Percentiles rank a stretch among this genome's conserved stretches.
Evolutionary conservation across 495 filamentous ascomycete genomes (phyloP).

Genomic region (Penicillium subrubescens): DNA sequence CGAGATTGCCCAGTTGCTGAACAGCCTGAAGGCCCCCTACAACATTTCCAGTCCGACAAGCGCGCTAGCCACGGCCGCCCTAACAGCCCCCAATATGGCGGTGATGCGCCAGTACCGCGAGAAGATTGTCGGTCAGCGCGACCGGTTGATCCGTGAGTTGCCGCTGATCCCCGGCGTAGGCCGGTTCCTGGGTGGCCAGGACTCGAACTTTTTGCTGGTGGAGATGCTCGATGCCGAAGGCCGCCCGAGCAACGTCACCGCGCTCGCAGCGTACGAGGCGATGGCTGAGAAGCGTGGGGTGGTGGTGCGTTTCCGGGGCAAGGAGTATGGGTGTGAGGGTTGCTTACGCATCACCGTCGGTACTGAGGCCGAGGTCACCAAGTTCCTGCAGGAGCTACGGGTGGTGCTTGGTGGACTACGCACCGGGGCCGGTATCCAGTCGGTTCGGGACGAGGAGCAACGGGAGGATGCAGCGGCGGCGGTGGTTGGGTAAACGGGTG

Average conservation of each 20-base stretch:
- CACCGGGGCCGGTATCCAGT: conserved; percentile 28
- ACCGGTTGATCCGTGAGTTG: conserved; percentile 71
- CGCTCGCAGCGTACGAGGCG: conserved; percentile 75
- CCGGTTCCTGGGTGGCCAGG: conserved; percentile 73
- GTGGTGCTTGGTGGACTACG: conserved; percentile 57
- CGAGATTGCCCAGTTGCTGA: conserved; percentile 72
- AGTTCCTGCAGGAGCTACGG: conserved; percentile 69
- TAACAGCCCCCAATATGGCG: conserved; percentile 63
- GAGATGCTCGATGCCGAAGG: conserved; percentile 74
- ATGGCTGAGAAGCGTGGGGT: conserved; percentile 88
- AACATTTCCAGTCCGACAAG: conserved; percentile 87
- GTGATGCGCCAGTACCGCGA: conserved; percentile 70
- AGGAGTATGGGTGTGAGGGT: conserved; percentile 85
- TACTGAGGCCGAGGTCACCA: conserved; percentile 80
- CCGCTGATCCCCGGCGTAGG: conserved; percentile 79
- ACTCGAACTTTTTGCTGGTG: conserved; percentile 87
- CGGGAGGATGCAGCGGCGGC: conserved; percentile 32
- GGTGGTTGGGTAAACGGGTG: conserved; percentile 12
- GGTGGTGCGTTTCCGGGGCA: conserved; percentile 90
- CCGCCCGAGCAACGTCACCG: conserved; percentile 76
- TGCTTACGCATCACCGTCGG: conserved; percentile 92
- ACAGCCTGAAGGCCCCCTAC: conserved; percentile 93
- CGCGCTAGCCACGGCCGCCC: conserved; percentile 73
- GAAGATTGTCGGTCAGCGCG: conserved; percentile 72
- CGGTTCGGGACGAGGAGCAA: conserved; percentile 29